These are phyloP conservation scores for Hypomyces perniciosus DNA, from an alignment of 2,329 filamentous ascomycete species.

Conservation along the genomic window DNA sequence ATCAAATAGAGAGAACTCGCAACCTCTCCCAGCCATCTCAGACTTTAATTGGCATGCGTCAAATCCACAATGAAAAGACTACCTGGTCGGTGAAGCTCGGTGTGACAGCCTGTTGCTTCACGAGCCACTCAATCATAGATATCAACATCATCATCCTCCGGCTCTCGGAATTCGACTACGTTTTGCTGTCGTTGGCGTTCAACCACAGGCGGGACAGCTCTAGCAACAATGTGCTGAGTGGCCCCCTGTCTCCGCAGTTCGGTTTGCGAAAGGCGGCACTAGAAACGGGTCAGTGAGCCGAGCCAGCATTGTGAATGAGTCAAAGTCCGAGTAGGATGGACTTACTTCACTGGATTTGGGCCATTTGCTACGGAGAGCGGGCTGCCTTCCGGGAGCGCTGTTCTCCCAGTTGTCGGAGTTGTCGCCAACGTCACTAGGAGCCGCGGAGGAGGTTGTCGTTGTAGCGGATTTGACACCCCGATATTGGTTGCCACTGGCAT, in stretches of 20 bases:
- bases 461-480: constrained; percentile 17
- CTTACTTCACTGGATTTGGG: constrained; percentile 14
- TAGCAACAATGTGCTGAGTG: constrained; percentile 2
- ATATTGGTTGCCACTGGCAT: constrained; percentile 20
- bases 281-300: background rate
- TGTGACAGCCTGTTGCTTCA: too few species aligned
- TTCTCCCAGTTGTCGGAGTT: background rate
- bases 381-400: background rate
- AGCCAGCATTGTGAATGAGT: too few species aligned
- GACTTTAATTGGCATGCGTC: too few species aligned
- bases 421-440: background rate
- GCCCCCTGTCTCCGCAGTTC: background rate
- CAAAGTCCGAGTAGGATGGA: background rate
- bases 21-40: background rate
- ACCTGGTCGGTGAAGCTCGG: too few species aligned
- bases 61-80: too few species aligned
- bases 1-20: background rate
- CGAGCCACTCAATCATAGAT: constrained; percentile 3
- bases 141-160: constrained; percentile 17
- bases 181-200: constrained; percentile 16
- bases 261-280: constrained; percentile 6
- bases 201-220: constrained; percentile 13
- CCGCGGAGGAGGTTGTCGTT: constrained; percentile 6
- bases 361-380: constrained; percentile 18
- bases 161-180: constrained; percentile 15